Conservation (phyloP, 768 basidiomycete genomes). For the Boletus subparvulus region DNA sequence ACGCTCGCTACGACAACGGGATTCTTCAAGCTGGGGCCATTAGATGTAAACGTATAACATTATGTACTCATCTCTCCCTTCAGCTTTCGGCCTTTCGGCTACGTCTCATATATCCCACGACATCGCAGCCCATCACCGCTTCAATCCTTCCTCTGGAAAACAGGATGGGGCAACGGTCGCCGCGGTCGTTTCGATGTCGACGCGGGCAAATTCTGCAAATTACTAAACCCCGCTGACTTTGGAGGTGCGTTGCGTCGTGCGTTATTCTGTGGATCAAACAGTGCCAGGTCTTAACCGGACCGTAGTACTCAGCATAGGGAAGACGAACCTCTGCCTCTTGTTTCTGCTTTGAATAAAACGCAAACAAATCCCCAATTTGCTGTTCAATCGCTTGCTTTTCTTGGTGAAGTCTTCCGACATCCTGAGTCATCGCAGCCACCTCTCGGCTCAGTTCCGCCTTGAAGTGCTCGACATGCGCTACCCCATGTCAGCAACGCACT, state of each 20-base stretch:
- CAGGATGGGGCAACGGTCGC: constrained; percentile 32
- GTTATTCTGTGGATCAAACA: constrained; percentile 18
- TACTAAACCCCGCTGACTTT: constrained; percentile 21
- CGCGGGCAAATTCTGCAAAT: constrained; percentile 28
- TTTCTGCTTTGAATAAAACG: constrained; percentile 69
- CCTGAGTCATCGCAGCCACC: constrained; percentile 70
- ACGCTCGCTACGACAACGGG: no score
- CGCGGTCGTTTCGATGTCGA: constrained; percentile 23
- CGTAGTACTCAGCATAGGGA: background rate
- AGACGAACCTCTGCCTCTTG: constrained; percentile 36
- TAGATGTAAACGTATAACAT: no score
- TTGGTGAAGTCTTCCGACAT: constrained; percentile 64
- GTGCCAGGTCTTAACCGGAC: background rate
- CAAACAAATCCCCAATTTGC: constrained; percentile 71
- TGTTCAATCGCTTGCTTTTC: constrained; percentile 66
- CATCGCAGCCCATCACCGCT: background rate
- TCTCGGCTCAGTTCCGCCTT: constrained; percentile 77
- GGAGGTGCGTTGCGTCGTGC: constrained; percentile 24
- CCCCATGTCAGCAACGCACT: constrained; percentile 2
- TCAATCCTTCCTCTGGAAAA: constrained; percentile 25
- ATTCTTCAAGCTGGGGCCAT: no score
- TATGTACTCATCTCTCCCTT: no score
- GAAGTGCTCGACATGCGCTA: constrained; percentile 86
- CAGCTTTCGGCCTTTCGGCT: no score
- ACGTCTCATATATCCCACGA: background rate